These are phyloP conservation scores for Trichoderma afroharzianum DNA, from an alignment of 2,329 filamentous ascomycete genomes.

Conservation along the genomic window DNA sequence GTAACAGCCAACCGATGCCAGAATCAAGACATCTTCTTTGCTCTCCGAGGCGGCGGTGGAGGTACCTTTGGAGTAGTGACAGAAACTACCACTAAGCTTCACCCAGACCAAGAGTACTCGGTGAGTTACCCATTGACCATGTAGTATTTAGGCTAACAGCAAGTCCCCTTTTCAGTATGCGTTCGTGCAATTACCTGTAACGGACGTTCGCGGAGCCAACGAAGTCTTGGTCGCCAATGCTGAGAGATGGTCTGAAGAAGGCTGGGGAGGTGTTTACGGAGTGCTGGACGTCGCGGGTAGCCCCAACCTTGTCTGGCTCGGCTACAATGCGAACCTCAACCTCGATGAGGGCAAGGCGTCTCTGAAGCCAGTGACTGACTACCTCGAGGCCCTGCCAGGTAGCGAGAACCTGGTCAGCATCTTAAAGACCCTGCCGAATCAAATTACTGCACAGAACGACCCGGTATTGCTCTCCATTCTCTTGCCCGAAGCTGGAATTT, in stretches of 20 bases:
- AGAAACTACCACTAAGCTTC: conserved; percentile 32
- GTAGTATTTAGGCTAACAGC: not conserved
- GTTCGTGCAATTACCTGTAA: not conserved
- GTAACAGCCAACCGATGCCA: conserved; percentile 38
- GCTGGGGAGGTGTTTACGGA: conserved; percentile 11
- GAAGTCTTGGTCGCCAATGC: conserved; percentile 11
- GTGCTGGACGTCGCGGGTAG: not conserved
- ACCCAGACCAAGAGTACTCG: not conserved
- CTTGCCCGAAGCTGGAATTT: conserved; percentile 6
- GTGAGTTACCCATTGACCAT: not conserved
- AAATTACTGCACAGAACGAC: conserved; percentile 6
- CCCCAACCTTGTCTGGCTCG: not conserved
- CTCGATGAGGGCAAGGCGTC: not conserved
- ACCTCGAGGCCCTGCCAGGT: not conserved
- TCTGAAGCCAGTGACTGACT: not conserved
- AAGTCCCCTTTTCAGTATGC: not conserved
- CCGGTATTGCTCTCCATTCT: conserved; percentile 1
- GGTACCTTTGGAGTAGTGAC: conserved; percentile 42
- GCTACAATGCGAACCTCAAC: not conserved
- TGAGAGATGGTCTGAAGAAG: conserved; percentile 11
- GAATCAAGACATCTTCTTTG: conserved; percentile 48
- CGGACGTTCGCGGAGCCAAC: not conserved
- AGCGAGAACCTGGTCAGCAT: not conserved
- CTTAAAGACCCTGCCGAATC: not conserved
- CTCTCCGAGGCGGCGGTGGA: conserved; percentile 43